Base-by-base conservation (phyloP, 1,284 basidiomycete species). In the Ganoderma meredithae region DNA sequence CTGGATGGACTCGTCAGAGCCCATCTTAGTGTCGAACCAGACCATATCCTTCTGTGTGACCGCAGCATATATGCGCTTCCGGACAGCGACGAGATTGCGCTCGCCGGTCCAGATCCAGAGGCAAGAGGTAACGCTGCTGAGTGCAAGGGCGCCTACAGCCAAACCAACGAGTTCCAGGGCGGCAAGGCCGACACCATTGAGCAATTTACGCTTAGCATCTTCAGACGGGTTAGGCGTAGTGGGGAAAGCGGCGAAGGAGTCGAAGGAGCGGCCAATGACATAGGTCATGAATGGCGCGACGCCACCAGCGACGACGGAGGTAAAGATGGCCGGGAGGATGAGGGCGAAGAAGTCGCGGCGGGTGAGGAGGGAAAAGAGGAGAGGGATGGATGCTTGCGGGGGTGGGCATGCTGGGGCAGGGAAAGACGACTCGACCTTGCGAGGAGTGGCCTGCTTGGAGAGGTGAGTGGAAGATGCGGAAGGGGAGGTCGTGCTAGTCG, bases 281-380 rank as follows among this genome's bases (percentile, higher is more conserved):
- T 89, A 86, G 7, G 97, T 97, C 96, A 99, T 98, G 83, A 94
- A 94, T 0, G 97, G 95, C 0, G 94, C 95, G 44, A 98, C 85
- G 44, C 90, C 88, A 55, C 95, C 94, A 0, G 91, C 86, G 53
- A 88, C 80, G 49, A 95, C 68, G 4, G 95, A 93, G 33, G 90
- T 84, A 55, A 88, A 22, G 63, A 93, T 73, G 3, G 93, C 95
- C 1, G 97, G 97, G 33, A 91, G 71, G 63, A 97, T 81, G 69
- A 95, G 83, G 27, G 84, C 72, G 61, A 88, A 74, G 66, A 85
- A 75, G 73, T 94, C 88, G 58, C 83, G 84, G 36, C 81, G 78
- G 1, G 88, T 82, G 66, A 92, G 82, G 65, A 90, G 84, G 41
- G 88, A 88, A 79, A 93, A 95, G 60, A 95, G 85, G 22, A 90